Conservation (phyloP, 148 eudicot species). For the Chenopodium berlandieri region DNA sequence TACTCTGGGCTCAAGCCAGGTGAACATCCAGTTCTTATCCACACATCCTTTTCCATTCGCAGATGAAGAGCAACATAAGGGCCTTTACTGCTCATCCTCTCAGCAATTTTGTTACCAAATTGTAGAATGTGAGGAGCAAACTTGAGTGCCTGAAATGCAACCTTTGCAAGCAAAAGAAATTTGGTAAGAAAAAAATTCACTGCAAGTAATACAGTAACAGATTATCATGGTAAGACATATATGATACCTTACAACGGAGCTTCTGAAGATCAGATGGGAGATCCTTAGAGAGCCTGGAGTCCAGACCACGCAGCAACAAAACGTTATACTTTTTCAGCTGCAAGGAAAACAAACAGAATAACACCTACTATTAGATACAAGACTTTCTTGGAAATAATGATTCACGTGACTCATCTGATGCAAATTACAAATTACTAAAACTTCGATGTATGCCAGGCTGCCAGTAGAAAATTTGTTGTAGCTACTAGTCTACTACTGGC, state of each 20-base stretch:
- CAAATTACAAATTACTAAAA: not conserved
- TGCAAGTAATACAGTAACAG: not conserved
- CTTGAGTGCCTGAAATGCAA: constrained; percentile 89
- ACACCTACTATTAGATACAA: not conserved
- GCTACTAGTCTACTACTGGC: not conserved
- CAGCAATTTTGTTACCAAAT: constrained; percentile 71
- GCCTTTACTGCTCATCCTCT: constrained; percentile 84
- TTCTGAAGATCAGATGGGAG: constrained; percentile 94
- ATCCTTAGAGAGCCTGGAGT: constrained; percentile 87
- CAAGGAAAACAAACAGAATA: constrained; percentile 29
- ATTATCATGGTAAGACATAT: not conserved
- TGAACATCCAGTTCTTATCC: constrained; percentile 97
- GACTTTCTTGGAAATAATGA: not conserved
- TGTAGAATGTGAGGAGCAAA: constrained; percentile 74
- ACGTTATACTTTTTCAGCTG: constrained; percentile 83
- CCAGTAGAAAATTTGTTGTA: not conserved
- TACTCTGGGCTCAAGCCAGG: constrained; percentile 72
- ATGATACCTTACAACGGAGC: constrained; percentile 92
- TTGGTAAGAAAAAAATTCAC: not conserved
- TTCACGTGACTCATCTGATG: not conserved
- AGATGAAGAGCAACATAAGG: constrained; percentile 91
- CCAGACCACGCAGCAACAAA: constrained; percentile 74
- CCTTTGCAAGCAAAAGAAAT: constrained; percentile 42
- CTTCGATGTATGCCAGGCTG: not conserved
- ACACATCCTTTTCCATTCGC: constrained; percentile 90